Percentiles rank a stretch among this genome's conserved stretches.
These are phyloP conservation scores for Pezicula rhizophila DNA, from an alignment of 2,329 filamentous ascomycete species.

Conservation along the genomic window DNA sequence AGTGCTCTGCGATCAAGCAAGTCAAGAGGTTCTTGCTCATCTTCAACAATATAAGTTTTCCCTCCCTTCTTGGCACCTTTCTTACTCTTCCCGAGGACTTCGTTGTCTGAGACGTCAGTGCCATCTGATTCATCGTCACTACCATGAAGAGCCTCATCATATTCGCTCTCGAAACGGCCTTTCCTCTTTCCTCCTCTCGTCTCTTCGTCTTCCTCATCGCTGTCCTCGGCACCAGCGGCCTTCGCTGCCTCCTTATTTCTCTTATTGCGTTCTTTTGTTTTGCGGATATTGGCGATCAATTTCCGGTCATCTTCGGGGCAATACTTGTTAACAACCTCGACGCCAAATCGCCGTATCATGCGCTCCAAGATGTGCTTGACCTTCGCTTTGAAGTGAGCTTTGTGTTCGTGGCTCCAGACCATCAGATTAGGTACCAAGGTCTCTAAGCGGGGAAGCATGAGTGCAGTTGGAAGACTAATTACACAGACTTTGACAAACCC, in stretches of 20 bases:
- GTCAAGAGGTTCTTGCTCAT: slow-evolving; percentile 91
- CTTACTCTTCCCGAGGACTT: slow-evolving; percentile 40
- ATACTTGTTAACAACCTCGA: slow-evolving; percentile 69
- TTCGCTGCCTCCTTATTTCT: slow-evolving; percentile 71
- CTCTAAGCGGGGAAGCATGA: slow-evolving; percentile 71
- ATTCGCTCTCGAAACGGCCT: slow-evolving; percentile 80
- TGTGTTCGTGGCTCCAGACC: slow-evolving; percentile 97
- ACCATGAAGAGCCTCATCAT: slow-evolving; percentile 85
- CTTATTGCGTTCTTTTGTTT: slow-evolving; percentile 87
- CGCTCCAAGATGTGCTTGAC: slow-evolving; percentile 97
- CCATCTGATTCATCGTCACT: slow-evolving; percentile 49
- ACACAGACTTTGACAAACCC: slow-evolving; percentile 97
- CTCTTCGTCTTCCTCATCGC: slow-evolving; percentile 46
- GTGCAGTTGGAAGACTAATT: slow-evolving; percentile 71
- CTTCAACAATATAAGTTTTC: slow-evolving; percentile 84
- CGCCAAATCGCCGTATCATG: slow-evolving; percentile 86
- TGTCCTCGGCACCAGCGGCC: slow-evolving; percentile 50
- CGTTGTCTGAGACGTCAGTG: slow-evolving; percentile 58
- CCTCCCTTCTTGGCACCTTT: slow-evolving; percentile 51
- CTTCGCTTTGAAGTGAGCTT: slow-evolving; percentile 92
- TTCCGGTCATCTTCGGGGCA: slow-evolving; percentile 86
- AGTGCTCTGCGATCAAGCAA: slow-evolving; percentile 83
- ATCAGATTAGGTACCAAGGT: slow-evolving; percentile 84
- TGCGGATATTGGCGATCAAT: slow-evolving; percentile 88
- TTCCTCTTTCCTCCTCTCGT: slow-evolving; percentile 43